Evolutionary conservation across 2,329 filamentous ascomycete species (phyloP), one percentile per base, ranked within the genome.

Genomic region (Tolypocladium amazonense): DNA sequence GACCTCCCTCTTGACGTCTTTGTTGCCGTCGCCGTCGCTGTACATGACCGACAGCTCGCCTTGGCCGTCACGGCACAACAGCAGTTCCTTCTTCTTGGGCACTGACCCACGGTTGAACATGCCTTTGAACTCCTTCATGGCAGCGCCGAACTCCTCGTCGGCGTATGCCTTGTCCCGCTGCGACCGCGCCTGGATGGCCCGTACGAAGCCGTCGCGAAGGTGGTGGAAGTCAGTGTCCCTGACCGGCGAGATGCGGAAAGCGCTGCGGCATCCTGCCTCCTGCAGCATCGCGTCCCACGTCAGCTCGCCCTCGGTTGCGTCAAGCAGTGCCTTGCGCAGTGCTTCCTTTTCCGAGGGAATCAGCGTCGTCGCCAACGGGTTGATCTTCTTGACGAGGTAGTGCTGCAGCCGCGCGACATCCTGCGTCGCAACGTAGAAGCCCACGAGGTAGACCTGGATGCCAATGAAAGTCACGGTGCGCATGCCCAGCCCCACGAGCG

Each of bases 221-320:
- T 99, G 94, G 65, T 88, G 85, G 74, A 97, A 97, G 73, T 97
- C 92, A 23, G 94, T 99, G 73, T 95, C 92, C 43, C 91, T 82
- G n/a, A 91, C 92, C 0, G 94, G 94, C 3, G 93, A 86, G 63
- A 99, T 88, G 54, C 93, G 84, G 75, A 96, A 86, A 0, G 87
- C 83, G 33, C 87, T 93, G 59, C 91, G 79, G n/a, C 93, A 84
- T 0, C 85, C 81, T 3, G 84, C 80, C 0, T 86, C 78, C 60
- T 79, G 78, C 33, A 97, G 75, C 3, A 96, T 78, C 18, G 81
- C 76, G 52, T 86, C 81, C 92, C 92, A 97, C 39, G 90, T 82
- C 65, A 84, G 79, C 65, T 89, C 88, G 63, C 90, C 87, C 64
- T 83, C 78, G 37, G 78, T 77, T 0, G 88, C 80, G 69, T 96